Evolutionary conservation across 495 filamentous ascomycete genomes (phyloP).

Genomic region (Lepidopterella palustris): DNA sequence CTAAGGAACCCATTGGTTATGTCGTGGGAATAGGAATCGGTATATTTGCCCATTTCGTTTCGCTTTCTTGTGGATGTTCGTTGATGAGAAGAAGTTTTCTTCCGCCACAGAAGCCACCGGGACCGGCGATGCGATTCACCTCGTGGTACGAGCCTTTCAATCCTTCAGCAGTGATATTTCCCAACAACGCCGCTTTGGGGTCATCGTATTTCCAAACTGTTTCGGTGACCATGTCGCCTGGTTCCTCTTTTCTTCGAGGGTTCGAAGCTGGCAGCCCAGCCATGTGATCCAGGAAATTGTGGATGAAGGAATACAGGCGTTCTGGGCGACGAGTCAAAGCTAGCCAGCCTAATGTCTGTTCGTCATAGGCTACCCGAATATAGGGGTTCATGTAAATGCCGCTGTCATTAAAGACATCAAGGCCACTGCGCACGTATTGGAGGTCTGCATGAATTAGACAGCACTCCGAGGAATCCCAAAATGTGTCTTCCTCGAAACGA

Average conservation of each 20-base stretch:
- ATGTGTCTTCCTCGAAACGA: constrained; percentile 56
- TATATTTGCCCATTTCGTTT: constrained; percentile 21
- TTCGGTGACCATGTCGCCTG: constrained; percentile 15
- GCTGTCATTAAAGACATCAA: constrained; percentile 6
- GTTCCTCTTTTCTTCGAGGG: constrained; percentile 12
- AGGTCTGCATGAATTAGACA: constrained; percentile 44
- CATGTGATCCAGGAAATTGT: constrained; percentile 16
- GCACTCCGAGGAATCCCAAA: constrained; percentile 73
- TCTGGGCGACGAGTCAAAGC: constrained; percentile 25
- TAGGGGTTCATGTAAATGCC: constrained; percentile 35
- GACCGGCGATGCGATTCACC: constrained; percentile 4
- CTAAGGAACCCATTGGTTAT: no score
- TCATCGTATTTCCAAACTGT: constrained; percentile 22
- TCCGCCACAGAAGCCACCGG: constrained; percentile 26
- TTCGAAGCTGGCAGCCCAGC: constrained; percentile 18
- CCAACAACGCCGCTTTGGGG: constrained; percentile 1
- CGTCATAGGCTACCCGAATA: constrained; percentile 30
- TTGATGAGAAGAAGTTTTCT: constrained; percentile 21
- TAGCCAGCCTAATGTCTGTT: constrained; percentile 21
- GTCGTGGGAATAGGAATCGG: constrained; percentile 1
- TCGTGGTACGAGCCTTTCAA: constrained; percentile 9
- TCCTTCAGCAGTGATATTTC: constrained; percentile 2
- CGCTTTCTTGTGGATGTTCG: constrained; percentile 14
- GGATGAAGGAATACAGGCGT: constrained; percentile 13
- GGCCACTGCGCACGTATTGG: constrained; percentile 4